Base-by-base conservation (phyloP, 306 rosid species). In the Amphicarpaea edgeworthii region DNA sequence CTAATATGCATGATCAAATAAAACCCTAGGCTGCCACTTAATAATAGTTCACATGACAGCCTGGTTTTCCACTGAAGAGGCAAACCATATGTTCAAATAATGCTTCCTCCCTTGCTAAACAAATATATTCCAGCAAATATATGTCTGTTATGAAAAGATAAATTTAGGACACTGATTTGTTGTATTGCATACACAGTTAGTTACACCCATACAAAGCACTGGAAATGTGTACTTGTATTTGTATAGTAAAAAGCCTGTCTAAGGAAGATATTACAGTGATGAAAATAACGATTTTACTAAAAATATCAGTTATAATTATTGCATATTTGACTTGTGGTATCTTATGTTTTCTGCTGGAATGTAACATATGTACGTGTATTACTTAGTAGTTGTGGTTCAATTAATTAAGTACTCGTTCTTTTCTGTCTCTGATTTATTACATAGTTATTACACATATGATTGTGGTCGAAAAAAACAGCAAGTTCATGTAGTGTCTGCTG, bases 21-120 rank as follows among this genome's bases (percentile, higher is more conserved):
- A 78, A 78, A 47, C 82, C 65, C 32, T 21, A 32, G 62, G 50
- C n/a, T n/a, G n/a, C n/a, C 51, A 68, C 19, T 69, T 42, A 1
- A 24, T 43, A 26, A 40, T 41, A 43, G 24, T 53, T 43, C 42
- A 63, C 8, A 34, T 30, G 46, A 41, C 26, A 8, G n/a, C 12
- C 46, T 28, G 42, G 26, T 32, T 68, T 67, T 26, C 71, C 71
- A 41, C 54, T 65, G 1, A 40, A 40, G 16, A 42, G 38, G 40
- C 21, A 26, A 43, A 42, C 24, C 32, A 4, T 14, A 41, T 5
- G 41, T 16, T 46, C 59, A 40, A 68, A 28, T 26, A 11, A n/a
- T n/a, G n/a, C 75, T 14, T 30, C 34, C n/a, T 45, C 14, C 32
- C 47, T 7, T 28, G n/a, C 58, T 24, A 23, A 21, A 51, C 26